These are phyloP conservation scores for Zizania latifolia DNA, from an alignment of 176 grass and related monocot genomes.

Conservation along the genomic window DNA sequence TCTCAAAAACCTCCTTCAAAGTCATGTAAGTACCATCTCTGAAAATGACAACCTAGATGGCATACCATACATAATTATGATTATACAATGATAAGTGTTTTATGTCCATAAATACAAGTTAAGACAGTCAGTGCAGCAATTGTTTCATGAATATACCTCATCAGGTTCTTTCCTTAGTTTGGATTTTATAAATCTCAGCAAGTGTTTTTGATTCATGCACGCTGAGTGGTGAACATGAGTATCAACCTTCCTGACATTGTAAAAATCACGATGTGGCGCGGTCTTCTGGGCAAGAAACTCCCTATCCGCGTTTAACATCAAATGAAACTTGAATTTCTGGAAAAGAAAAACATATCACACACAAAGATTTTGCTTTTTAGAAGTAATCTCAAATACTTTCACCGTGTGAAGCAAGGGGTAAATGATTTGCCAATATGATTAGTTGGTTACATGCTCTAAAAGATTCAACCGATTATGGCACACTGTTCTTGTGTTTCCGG, in stretches of 20 bases:
- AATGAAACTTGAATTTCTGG: constrained; percentile 94
- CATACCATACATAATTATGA: constrained; percentile 21
- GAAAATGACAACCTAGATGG: constrained; percentile 92
- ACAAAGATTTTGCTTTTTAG: background rate
- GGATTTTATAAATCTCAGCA: constrained; percentile 93
- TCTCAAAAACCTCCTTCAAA: constrained; percentile 96
- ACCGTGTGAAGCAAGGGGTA: background rate
- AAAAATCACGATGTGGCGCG: constrained; percentile 98
- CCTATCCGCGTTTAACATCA: constrained; percentile 92
- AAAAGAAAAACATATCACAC: constrained; percentile 34
- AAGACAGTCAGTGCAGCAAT: background rate
- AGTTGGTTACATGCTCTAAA: constrained; percentile 99
- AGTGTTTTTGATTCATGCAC: constrained; percentile 99
- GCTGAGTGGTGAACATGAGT: constrained; percentile 99
- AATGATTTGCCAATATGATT: constrained; percentile 23
- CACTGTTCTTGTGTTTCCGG: constrained; percentile 92
- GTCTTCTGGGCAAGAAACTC: constrained; percentile 99
- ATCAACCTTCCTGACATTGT: constrained; percentile 99
- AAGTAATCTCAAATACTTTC: constrained; percentile 4
- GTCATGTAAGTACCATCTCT: constrained; percentile 98
- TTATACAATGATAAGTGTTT: background rate
- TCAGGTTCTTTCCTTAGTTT: constrained; percentile 97
- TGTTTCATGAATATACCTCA: constrained; percentile 52
- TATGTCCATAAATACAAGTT: no score
- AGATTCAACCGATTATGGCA: constrained; percentile 87